These are phyloP conservation scores for Wallemia hederae DNA, from an alignment of 1,284 basidiomycete species.

Conservation along the genomic window DNA sequence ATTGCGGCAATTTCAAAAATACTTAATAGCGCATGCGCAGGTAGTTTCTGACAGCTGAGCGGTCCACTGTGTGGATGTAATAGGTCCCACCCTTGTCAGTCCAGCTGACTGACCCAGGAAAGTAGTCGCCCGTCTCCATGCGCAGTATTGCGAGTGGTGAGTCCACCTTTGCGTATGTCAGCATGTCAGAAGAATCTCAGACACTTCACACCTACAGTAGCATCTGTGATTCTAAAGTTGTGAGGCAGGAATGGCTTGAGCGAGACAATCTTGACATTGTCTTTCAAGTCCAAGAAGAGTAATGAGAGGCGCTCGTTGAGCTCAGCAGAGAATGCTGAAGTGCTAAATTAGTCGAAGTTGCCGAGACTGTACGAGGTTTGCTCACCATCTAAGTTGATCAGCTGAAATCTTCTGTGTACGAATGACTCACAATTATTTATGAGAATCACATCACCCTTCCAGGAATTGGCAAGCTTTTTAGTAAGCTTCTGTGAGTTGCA, in stretches of 20 bases:
- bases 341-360: slow-evolving; percentile 9
- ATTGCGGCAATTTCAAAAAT: too few species aligned
- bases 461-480: slow-evolving; percentile 14
- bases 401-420: not conserved
- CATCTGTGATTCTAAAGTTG: slow-evolving; percentile 21
- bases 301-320: slow-evolving; percentile 23
- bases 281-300: slow-evolving; percentile 25
- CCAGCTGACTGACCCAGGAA: not conserved
- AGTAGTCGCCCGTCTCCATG: not conserved
- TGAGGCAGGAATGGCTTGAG: slow-evolving; percentile 24
- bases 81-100: not conserved
- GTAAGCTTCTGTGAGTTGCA: slow-evolving; percentile 14
- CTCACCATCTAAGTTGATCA: not conserved
- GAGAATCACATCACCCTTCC: slow-evolving; percentile 22
- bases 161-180: not conserved
- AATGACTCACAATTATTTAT: slow-evolving; percentile 10
- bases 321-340: slow-evolving; percentile 22
- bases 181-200: not conserved
- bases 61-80: not conserved
- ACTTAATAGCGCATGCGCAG: too few species aligned
- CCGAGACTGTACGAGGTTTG: not conserved
- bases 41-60: not conserved
- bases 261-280: slow-evolving; percentile 22
- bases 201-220: slow-evolving; percentile 13
- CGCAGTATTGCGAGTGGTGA: not conserved